These are phyloP conservation scores for Massariosphaeria phaeospora DNA, from an alignment of 495 filamentous ascomycete species.

Conservation along the genomic window DNA sequence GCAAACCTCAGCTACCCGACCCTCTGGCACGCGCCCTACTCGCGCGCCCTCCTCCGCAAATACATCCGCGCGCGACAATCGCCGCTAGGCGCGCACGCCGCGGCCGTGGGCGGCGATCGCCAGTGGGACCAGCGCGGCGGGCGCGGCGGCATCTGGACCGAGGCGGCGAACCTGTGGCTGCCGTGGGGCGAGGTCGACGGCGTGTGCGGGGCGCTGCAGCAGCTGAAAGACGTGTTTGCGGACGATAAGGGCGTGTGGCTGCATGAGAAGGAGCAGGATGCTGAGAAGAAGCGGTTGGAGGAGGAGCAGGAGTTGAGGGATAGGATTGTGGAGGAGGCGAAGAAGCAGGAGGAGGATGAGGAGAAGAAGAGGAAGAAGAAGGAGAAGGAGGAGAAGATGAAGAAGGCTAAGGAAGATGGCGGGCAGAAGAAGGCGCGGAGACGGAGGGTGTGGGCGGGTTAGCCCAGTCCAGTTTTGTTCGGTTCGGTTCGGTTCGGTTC, in stretches of 20 bases:
- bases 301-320: conserved; percentile 12
- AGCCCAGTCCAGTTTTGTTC: too few relatives aligned
- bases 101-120: conserved; percentile 47
- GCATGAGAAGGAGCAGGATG: conserved; percentile 22
- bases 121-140: conserved; percentile 55
- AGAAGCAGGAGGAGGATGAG: conserved; percentile 42
- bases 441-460: background rate
- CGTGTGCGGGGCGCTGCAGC: conserved; percentile 49
- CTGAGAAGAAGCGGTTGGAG: conserved; percentile 1
- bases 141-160: conserved; percentile 58
- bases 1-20: conserved; percentile 13
- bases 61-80: conserved; percentile 42
- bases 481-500: too few relatives aligned
- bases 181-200: conserved; percentile 45
- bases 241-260: conserved; percentile 35
- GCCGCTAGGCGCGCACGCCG: conserved; percentile 44
- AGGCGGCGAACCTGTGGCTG: conserved; percentile 48
- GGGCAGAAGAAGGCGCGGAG: conserved; percentile 6
- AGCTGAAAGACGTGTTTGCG: conserved; percentile 45
- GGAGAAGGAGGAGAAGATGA: background rate
- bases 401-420: conserved; percentile 3
- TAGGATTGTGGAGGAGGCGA: conserved; percentile 42
- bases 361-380: conserved; percentile 31
- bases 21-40: conserved; percentile 27
- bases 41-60: conserved; percentile 28